Evolutionary conservation across 1,284 basidiomycete genomes (phyloP).

Genomic region (Pascua sp.): DNA sequence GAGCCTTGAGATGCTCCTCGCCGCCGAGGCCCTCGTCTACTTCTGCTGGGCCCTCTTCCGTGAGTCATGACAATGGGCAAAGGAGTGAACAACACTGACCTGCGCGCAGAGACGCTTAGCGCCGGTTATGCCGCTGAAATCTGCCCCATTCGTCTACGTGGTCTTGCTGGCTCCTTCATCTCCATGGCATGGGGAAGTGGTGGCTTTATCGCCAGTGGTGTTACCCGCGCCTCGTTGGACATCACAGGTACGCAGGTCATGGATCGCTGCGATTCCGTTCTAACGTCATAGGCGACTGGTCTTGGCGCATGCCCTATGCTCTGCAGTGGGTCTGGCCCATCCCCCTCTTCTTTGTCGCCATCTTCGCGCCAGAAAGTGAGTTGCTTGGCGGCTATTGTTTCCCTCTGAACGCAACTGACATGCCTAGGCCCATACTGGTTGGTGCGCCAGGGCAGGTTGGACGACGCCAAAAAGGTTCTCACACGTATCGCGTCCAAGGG

Average conservation of each 20-base stretch:
- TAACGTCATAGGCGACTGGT: constrained; percentile 20
- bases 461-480: constrained; percentile 42
- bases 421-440: constrained; percentile 44
- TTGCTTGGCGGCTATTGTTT: too few species aligned
- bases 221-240: constrained; percentile 40
- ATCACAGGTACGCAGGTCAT: constrained; percentile 13
- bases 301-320: constrained; percentile 19
- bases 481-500: constrained; percentile 37
- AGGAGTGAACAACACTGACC: not conserved
- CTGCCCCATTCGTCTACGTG: constrained; percentile 52
- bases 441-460: constrained; percentile 45
- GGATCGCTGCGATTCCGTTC: too few species aligned
- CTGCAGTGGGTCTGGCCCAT: constrained; percentile 27
- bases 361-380: constrained; percentile 17
- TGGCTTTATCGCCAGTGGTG: constrained; percentile 46
- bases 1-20: constrained; percentile 41
- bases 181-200: constrained; percentile 52
- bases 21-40: constrained; percentile 13
- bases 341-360: constrained; percentile 12
- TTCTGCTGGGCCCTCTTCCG: constrained; percentile 14
- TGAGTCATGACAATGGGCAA: not conserved
- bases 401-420: too few species aligned
- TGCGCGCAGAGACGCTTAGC: constrained; percentile 43
- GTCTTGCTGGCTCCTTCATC: constrained; percentile 51
- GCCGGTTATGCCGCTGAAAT: constrained; percentile 53